Percentiles rank a stretch among this genome's conserved stretches.
Conservation (phyloP, 805 yeast genomes). For the Metschnikowia lunata region DNA sequence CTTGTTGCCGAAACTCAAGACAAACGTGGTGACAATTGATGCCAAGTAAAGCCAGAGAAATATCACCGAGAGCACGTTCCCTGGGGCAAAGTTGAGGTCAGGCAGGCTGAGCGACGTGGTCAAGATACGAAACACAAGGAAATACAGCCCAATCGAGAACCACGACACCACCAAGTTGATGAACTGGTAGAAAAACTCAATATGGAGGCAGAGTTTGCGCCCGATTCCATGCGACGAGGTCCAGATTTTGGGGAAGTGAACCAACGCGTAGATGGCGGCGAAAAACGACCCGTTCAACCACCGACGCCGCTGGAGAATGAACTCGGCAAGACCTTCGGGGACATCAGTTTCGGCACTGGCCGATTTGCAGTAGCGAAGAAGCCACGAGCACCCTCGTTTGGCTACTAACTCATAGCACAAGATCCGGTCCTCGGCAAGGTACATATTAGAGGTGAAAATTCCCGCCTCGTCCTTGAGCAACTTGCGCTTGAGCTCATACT, state of each 20-base stretch:
- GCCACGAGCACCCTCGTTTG: constrained; percentile 54
- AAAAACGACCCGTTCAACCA: constrained; percentile 71
- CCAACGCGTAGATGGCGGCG: constrained; percentile 54
- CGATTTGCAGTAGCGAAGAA: constrained; percentile 56
- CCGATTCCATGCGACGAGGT: constrained; percentile 48
- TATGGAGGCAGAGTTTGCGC: constrained; percentile 48
- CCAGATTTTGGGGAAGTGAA: constrained; percentile 54
- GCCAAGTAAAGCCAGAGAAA: constrained; percentile 55
- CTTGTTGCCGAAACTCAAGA: constrained; percentile 59
- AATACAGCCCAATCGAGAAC: constrained; percentile 62
- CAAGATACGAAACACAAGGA: constrained; percentile 58
- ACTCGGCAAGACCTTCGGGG: constrained; percentile 58
- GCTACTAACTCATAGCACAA: constrained; percentile 62
- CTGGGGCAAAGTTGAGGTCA: constrained; percentile 40
- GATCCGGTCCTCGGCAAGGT: constrained; percentile 66
- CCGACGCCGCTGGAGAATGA: constrained; percentile 60
- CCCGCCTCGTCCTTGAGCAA: constrained; percentile 42
- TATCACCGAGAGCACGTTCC: constrained; percentile 46
- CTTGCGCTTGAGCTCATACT: constrained; percentile 34
- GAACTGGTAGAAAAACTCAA: constrained; percentile 54
- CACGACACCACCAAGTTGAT: constrained; percentile 53
- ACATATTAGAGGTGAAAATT: constrained; percentile 65
- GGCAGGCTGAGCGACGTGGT: constrained; percentile 46
- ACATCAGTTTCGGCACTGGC: constrained; percentile 69
- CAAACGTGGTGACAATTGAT: constrained; percentile 54